Evolutionary conservation across 2,329 filamentous ascomycete species (phyloP).

Genomic region (Beauveria sp.): DNA sequence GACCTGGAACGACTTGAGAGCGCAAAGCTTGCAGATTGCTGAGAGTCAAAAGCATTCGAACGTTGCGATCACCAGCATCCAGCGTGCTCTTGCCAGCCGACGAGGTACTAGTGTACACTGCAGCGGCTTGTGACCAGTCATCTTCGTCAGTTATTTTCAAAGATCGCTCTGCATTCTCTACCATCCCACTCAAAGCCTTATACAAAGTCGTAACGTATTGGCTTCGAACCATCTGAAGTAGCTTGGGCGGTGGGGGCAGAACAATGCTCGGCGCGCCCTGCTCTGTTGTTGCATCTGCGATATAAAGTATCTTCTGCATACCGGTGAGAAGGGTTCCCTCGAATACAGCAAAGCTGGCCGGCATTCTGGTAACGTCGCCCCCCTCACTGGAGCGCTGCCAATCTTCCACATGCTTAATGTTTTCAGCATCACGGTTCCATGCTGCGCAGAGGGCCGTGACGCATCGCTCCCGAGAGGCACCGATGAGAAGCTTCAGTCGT

Average conservation of each 20-base stretch:
- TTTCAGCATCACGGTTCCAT: slow-evolving; percentile 90
- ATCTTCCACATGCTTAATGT: slow-evolving; percentile 86
- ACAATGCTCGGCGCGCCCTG: slow-evolving; percentile 70
- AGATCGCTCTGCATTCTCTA: slow-evolving; percentile 85
- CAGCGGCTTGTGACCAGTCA: slow-evolving; percentile 40
- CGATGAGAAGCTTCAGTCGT: slow-evolving; percentile 66
- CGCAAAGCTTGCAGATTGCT: slow-evolving; percentile 85
- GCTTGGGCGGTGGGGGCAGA: slow-evolving; percentile 74
- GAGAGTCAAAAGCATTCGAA: slow-evolving; percentile 87
- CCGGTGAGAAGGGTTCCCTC: slow-evolving; percentile 74
- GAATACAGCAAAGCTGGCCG: slow-evolving; percentile 75
- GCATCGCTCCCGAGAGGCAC: slow-evolving; percentile 72
- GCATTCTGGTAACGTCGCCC: slow-evolving; percentile 86
- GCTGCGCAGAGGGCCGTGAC: slow-evolving; percentile 79
- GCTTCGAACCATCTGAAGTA: slow-evolving; percentile 81
- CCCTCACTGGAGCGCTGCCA: slow-evolving; percentile 81
- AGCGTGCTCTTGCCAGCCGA: slow-evolving; percentile 39
- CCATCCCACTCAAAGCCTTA: slow-evolving; percentile 89
- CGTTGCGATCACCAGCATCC: slow-evolving; percentile 59
- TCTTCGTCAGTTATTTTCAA: slow-evolving; percentile 58
- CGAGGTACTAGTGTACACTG: slow-evolving; percentile 17
- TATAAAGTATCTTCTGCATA: slow-evolving; percentile 93
- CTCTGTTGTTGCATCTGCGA: slow-evolving; percentile 75
- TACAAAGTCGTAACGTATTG: slow-evolving; percentile 94
- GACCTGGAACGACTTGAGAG: slow-evolving; percentile 70